Base-by-base conservation (phyloP, 352 stramenopile genomes). In the Phytopythium aichiense region DNA sequence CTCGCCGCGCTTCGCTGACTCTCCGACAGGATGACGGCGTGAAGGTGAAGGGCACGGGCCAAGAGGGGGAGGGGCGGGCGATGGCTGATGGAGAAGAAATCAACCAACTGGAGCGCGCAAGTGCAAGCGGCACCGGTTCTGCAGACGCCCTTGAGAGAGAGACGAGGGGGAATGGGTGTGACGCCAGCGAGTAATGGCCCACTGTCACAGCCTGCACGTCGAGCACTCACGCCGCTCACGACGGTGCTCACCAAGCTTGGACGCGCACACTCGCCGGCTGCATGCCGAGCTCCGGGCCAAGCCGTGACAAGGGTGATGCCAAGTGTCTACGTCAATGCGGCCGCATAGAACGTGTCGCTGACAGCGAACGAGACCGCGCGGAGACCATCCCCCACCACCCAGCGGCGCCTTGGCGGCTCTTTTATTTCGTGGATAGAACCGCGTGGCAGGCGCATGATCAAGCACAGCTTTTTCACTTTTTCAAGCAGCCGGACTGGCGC, bases 51-150 rank as follows among this genome's bases (percentile, higher is more conserved):
- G 35, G 35, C 35, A 15, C 12, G 35, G 35, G 9, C 46, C 12
- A 5, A 40, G 18, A 37, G 28, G 28, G 33, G 25, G 7, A 15
- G 16, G 30, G 50, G 18, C 6, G n/a, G 16, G n/a, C 35, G 50
- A 38, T 43, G 50, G 50, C 50, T 56, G 50, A 56, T 56, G 25
- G 30, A 7, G 50, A 56, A 56, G 35, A 43, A 56, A 56, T 56
- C 50, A 56, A 56, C 50, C 50, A 56, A 56, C 49, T 25, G 49
- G 12, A 38, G 25, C 4, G 50, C 50, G 16, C 50, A 56, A 56
- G 50, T 56, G 50, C 30, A 38, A 38, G 18, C 30, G 30, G 50
- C 13, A 22, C 50, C n/a, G 50, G 16, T 38, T 56, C 18, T 56
- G 50, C 30, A 49, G 1, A 11, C n/a, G 33, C 11, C 33, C 38